A percentile compares a stretch with the other conserved stretches of the same genome.
Evolutionary conservation across 257 asterid genomes (phyloP).

Genomic region (Haberlea rhodopensis): DNA sequence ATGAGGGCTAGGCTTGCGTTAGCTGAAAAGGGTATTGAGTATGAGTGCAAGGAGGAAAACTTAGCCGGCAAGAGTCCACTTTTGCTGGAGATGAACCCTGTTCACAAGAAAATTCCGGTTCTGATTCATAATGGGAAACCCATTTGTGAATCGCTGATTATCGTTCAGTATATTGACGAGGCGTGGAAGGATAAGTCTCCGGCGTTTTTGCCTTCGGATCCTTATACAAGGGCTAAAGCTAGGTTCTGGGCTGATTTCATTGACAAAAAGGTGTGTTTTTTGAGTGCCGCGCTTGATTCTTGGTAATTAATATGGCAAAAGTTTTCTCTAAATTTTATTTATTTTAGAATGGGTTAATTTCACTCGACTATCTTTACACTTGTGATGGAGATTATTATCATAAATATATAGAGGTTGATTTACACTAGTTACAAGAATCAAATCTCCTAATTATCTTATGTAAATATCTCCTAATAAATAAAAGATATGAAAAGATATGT

Average conservation of each 20-base stretch:
- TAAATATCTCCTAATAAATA: no score
- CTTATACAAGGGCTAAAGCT: conserved; percentile 1
- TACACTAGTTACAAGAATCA: no score
- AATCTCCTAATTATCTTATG: no score
- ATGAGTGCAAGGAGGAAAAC: conserved; percentile 3
- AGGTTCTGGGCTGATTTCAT: conserved; percentile 16
- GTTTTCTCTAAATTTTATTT: neutral
- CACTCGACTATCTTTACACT: neutral
- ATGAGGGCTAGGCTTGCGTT: conserved; percentile 3
- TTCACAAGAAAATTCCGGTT: conserved; percentile 12
- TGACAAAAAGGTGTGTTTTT: neutral
- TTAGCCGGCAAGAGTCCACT: conserved; percentile 8
- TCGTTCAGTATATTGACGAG: conserved; percentile 3
- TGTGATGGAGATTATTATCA: no score
- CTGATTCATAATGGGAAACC: conserved; percentile 8
- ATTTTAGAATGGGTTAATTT: neutral
- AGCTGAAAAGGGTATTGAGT: conserved; percentile 5
- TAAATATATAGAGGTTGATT: no score
- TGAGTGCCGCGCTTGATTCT: neutral
- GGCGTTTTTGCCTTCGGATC: neutral
- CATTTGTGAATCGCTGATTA: neutral
- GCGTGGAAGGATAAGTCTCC: conserved; percentile 5
- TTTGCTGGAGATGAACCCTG: conserved; percentile 10
- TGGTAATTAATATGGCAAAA: neutral
- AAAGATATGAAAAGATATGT: no score